phyloP scores from a whole-genome alignment of 2,329 filamentous ascomycete genomes.

The Colletotrichum orchidophilum region DNA sequence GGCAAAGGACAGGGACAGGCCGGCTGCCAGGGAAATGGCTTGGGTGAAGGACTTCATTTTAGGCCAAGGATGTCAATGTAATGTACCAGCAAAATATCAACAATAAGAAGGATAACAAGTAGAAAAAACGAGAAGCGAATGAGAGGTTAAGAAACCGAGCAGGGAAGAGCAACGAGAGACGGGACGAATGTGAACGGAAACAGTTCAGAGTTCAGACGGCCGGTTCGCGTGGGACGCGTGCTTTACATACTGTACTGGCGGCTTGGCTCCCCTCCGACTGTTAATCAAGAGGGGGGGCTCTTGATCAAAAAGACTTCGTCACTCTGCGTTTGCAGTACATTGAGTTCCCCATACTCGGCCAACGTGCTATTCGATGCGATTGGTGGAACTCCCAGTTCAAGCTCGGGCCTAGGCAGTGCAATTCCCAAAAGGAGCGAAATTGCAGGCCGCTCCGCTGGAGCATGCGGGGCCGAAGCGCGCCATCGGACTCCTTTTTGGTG shows the following conservation, averaged over 20 bases:
- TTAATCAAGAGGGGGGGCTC: background rate
- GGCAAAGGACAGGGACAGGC: slow-evolving; percentile 26
- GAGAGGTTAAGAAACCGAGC: background rate
- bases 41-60: slow-evolving; percentile 24
- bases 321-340: slow-evolving; percentile 29
- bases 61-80: background rate
- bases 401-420: slow-evolving; percentile 9
- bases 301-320: background rate
- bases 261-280: background rate
- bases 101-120: background rate
- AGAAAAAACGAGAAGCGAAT: background rate
- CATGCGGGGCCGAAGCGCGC: background rate
- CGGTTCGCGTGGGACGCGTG: background rate
- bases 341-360: slow-evolving; percentile 4
- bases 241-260: slow-evolving; percentile 6
- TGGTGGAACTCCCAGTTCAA: slow-evolving; percentile 18
- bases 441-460: slow-evolving; percentile 21
- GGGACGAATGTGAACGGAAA: background rate
- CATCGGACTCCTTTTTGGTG: background rate
- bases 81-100: slow-evolving; percentile 18
- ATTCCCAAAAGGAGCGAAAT: slow-evolving; percentile 16
- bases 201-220: background rate
- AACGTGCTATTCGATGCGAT: background rate
- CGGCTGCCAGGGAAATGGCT: slow-evolving; percentile 18
- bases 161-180: background rate